Base-by-base conservation (phyloP, 1,284 basidiomycete species). In the Lignosus rhinocerotis region DNA sequence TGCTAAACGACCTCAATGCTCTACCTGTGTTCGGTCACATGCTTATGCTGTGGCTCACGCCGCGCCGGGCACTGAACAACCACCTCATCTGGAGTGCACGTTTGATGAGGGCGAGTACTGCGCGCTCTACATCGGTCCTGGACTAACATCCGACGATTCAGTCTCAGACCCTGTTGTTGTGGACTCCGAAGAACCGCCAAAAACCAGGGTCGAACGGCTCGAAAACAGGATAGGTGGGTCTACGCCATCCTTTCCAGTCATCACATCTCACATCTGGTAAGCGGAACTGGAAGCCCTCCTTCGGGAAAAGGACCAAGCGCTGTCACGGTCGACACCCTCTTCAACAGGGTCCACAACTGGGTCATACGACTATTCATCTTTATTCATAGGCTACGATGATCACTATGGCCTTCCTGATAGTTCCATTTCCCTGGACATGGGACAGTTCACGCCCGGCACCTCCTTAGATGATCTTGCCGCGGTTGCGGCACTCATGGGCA, bases 211-310 rank as follows among this genome's bases (percentile, higher is more conserved):
- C 65, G 86, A 88, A 66, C 77, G 76, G 60, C 66, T 90, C 45
- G 87, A 90, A 69, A 82, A 74, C 64, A 77, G 87, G 60, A 88
- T 90, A 60, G 78, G 88, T 89, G 58, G 57, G 86, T 78, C n/a
- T 36, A 39, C 41, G 43, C 21, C 4, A 25, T 9, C 32, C 31
- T 25, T 39, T 14, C n/a, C 5, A 14, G 5, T 39, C 5, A 39
- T 39, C 14, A 14, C 12, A 12, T 14, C 5, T 11, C 17, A 21
- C 17, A 21, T 12, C 32, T 5, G 9, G 56, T 5, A 59, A 90
- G 88, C 78, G 68, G 88, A 90, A 67, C 77, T 90, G 17, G 87
- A 90, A 69, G 72, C 70, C 7, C 65, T 79, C 43, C 69, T 81
- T 49, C 71, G 67, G 14, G 76, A 77, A 58, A 78, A 74, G 55